Evolutionary conservation across 2,329 filamentous ascomycete genomes (phyloP).

Genomic region (Neonectria hederae): DNA sequence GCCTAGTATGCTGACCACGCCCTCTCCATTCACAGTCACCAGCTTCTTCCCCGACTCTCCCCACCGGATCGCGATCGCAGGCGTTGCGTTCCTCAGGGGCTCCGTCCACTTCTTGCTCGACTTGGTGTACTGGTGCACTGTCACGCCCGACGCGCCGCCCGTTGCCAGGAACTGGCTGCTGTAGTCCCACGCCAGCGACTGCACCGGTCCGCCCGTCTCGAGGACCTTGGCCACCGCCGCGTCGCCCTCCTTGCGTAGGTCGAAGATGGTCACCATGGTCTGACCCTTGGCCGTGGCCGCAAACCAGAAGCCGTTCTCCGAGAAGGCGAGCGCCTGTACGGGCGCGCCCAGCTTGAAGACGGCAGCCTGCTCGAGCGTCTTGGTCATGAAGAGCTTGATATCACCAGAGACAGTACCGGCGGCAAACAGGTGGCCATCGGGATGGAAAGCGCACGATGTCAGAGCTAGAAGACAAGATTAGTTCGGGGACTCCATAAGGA

Average conservation of each 20-base stretch:
- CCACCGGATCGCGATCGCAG: constrained; percentile 80
- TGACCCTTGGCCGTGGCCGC: constrained; percentile 83
- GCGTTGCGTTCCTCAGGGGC: constrained; percentile 78
- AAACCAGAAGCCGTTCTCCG: constrained; percentile 97
- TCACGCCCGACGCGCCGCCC: constrained; percentile 80
- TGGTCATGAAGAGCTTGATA: constrained; percentile 90
- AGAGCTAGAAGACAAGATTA: constrained; percentile 61
- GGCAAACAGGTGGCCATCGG: constrained; percentile 93
- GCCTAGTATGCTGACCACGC: constrained; percentile 76
- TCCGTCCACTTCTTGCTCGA: constrained; percentile 88
- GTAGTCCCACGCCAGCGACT: constrained; percentile 89
- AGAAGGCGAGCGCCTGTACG: constrained; percentile 82
- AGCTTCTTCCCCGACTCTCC: constrained; percentile 78
- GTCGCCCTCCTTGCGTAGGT: constrained; percentile 90
- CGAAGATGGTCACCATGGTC: constrained; percentile 85
- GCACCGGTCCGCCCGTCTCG: constrained; percentile 81
- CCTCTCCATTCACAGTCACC: constrained; percentile 78
- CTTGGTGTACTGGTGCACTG: constrained; percentile 91
- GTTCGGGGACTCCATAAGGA: constrained; percentile 9
- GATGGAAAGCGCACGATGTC: constrained; percentile 86
- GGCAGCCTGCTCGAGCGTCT: constrained; percentile 78
- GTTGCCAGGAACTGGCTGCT: constrained; percentile 92
- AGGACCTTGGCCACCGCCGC: constrained; percentile 84
- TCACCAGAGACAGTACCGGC: constrained; percentile 82
- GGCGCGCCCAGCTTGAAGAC: constrained; percentile 76